phyloP scores from a whole-genome alignment of 352 stramenopile genomes.

The Globisporangium emineosum region DNA sequence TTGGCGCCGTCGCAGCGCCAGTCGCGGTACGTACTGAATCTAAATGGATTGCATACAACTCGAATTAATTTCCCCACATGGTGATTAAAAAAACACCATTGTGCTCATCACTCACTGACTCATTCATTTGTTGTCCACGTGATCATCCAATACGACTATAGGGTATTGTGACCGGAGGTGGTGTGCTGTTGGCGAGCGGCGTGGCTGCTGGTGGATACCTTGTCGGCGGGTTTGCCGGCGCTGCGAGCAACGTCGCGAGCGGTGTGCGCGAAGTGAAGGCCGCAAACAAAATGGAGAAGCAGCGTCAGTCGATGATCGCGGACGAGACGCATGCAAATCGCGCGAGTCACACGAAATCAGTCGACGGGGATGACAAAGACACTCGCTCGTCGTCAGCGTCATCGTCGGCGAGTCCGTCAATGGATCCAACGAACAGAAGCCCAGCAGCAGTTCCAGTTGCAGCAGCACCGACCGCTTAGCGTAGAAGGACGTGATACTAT shows the following conservation, averaged over 20 bases:
- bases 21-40: conserved; percentile 53
- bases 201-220: conserved; percentile 76
- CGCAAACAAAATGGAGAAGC: conserved; percentile 69
- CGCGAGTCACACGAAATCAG: conserved; percentile 5
- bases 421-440: neutral
- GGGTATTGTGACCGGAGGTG: conserved; percentile 73
- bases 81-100: conserved; percentile 6
- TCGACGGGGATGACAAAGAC: neutral
- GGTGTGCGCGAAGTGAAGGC: conserved; percentile 81
- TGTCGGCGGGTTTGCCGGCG: conserved; percentile 78
- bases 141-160: conserved; percentile 14
- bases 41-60: neutral
- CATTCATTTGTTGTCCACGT: neutral
- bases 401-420: conserved; percentile 3
- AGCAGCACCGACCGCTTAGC: conserved; percentile 6
- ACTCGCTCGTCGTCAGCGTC: conserved; percentile 3
- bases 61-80: neutral
- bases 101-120: neutral
- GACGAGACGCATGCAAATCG: conserved; percentile 4
- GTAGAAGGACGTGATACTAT: neutral
- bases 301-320: conserved; percentile 27
- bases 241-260: conserved; percentile 77
- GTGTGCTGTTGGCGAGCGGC: conserved; percentile 71
- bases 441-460: neutral
- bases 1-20: conserved; percentile 74